Evolutionary conservation across 768 basidiomycete species (phyloP).

Genomic region (Tulasnella sp.): DNA sequence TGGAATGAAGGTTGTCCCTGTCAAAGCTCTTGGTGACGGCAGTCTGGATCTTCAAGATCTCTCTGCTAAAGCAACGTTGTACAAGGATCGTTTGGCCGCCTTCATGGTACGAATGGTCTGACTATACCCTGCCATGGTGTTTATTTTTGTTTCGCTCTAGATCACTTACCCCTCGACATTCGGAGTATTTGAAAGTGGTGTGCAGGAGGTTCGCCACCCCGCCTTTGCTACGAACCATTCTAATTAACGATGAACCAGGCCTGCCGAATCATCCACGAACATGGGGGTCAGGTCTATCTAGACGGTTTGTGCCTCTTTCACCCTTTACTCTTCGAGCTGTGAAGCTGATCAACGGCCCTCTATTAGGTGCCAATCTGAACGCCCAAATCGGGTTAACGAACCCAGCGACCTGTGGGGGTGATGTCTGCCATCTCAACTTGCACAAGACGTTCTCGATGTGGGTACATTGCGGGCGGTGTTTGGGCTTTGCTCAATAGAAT

Average conservation of each 20-base stretch:
- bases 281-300: conserved; percentile 95
- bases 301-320: conserved; percentile 48
- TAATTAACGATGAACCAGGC: conserved; percentile 40
- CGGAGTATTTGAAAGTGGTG: conserved; percentile 92
- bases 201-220: conserved; percentile 50
- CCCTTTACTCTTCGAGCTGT: not conserved
- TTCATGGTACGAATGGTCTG: conserved; percentile 63
- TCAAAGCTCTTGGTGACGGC: conserved; percentile 82
- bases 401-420: conserved; percentile 90
- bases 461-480: conserved; percentile 27
- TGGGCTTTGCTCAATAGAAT: not conserved
- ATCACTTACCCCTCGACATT: conserved; percentile 97
- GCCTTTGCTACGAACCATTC: not conserved
- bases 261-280: conserved; percentile 86
- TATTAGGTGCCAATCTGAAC: conserved; percentile 77
- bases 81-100: conserved; percentile 86
- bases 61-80: conserved; percentile 74
- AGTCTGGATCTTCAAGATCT: conserved; percentile 85
- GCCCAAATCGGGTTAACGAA: conserved; percentile 91
- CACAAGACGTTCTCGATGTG: conserved; percentile 98
- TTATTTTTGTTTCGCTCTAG: conserved; percentile 34
- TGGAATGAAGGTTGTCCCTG: conserved; percentile 90
- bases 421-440: conserved; percentile 96
- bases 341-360: not conserved
- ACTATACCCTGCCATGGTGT: not conserved